phyloP scores from a whole-genome alignment of 805 yeast species.

The Jamesozyma lodderae region DNA sequence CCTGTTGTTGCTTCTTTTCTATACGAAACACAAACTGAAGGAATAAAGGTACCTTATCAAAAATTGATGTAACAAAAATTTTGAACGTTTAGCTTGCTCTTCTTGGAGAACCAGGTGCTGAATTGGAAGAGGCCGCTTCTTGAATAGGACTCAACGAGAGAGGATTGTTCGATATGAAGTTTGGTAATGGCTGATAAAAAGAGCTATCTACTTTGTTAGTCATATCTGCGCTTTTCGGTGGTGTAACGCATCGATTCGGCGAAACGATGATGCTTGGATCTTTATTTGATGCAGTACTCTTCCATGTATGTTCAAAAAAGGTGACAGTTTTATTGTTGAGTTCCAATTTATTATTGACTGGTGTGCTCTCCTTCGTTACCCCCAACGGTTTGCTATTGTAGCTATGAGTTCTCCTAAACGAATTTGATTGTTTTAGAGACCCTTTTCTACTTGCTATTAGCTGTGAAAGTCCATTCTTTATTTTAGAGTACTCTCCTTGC shows the following conservation, averaged over 20 bases:
- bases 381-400: conserved; percentile 24
- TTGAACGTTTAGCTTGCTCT: no score
- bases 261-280: conserved; percentile 4
- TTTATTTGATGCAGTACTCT: conserved; percentile 4
- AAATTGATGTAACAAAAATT: no score
- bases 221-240: conserved; percentile 12
- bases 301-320: conserved; percentile 22
- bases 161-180: conserved; percentile 14
- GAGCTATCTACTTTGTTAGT: conserved; percentile 8
- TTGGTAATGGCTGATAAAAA: conserved; percentile 21
- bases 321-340: conserved; percentile 34
- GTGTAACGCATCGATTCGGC: conserved; percentile 8
- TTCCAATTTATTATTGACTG: conserved; percentile 31
- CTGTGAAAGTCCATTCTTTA: background rate
- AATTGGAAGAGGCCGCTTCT: conserved; percentile 16
- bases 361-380: conserved; percentile 23
- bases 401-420: conserved; percentile 28
- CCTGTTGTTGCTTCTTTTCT: no score
- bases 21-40: no score
- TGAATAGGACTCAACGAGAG: conserved; percentile 27
- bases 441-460: background rate
- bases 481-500: background rate
- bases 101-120: conserved; percentile 26
- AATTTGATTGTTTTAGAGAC: conserved; percentile 6
- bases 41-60: no score